Percentiles rank a stretch among this genome's conserved stretches.
Conservation (phyloP, 2,329 filamentous ascomycete genomes). For the Ophiostoma fasciatum region DNA sequence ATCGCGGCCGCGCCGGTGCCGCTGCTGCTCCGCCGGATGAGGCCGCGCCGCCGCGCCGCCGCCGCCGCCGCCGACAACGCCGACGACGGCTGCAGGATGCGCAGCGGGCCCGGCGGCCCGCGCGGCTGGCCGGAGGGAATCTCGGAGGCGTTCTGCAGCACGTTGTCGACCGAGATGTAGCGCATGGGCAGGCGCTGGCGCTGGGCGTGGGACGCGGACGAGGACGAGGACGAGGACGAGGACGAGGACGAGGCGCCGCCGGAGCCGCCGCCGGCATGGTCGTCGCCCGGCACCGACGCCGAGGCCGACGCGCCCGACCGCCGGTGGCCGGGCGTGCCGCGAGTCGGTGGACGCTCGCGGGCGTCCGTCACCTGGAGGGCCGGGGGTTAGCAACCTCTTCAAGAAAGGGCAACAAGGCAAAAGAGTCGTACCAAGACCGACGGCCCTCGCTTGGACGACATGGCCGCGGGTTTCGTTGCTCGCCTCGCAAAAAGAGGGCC, state of each 20-base stretch:
- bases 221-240: constrained; percentile 8
- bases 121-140: constrained; percentile 90
- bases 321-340: constrained; percentile 10
- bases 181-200: constrained; percentile 37
- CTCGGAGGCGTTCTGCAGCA: constrained; percentile 85
- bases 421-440: constrained; percentile 39
- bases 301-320: neutral
- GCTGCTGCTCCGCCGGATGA: constrained; percentile 13
- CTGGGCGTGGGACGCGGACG: constrained; percentile 12
- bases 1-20: neutral
- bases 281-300: no score
- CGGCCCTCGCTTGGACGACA: constrained; percentile 37
- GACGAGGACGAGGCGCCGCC: neutral
- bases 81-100: constrained; percentile 6
- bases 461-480: no score
- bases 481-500: no score
- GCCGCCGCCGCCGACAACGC: constrained; percentile 2
- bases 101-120: constrained; percentile 48
- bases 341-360: constrained; percentile 28
- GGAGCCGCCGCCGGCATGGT: no score
- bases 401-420: no score
- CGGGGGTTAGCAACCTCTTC: neutral
- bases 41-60: constrained; percentile 6
- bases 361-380: constrained; percentile 39
- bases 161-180: constrained; percentile 83